Evolutionary conservation across 2,329 filamentous ascomycete genomes (phyloP), one percentile per base, ranked within the genome.

Genomic region (Diplodia corticola): DNA sequence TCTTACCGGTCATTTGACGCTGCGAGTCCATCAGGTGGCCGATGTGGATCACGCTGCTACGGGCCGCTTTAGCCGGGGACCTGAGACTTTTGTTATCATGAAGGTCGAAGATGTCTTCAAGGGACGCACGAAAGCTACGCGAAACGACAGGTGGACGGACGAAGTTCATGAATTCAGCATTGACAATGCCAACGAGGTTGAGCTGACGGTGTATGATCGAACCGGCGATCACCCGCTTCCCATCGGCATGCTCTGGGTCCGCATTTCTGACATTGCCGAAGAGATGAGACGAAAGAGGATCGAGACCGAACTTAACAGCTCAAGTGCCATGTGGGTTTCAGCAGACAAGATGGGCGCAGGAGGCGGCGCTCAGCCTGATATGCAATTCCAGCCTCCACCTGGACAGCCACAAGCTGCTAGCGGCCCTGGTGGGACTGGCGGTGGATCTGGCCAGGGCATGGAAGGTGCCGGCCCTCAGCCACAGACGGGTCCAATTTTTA

Each of bases 211-310:
- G 12, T 99, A 99, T 78, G 95, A 99, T 78, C 97, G 96, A 80
- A 89, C 75, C 24, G 77, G 89, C 69, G 93, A 97, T 72, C 91
- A 96, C 72, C 89, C 93, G 15, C 88, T 96, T 61, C 95, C 95
- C 48, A 97, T 99, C 73, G 95, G 90, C 66, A 89, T 99, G 85
- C 85, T 98, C 15, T 99, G 95, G 95, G 89, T 99, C 67, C 87
- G 95, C 68, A 94, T 99, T 74, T 96, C 95, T 17, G 95, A 99
- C 77, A 96, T 99, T 70, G 92, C 93, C 1, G 95, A 99, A 76
- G 95, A 99, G 79, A 94, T 99, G 85, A 90, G 95, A 75, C 89
- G 93, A 69, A 98, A 98, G 84, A 96, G 91, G 81, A 96, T 99
- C 69, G 95, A 99, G 80, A 91, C 92, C 15, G 95, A 99, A 76